Base-by-base conservation (phyloP, 2,329 filamentous ascomycete genomes). In the Pseudogymnoascus sp. region DNA sequence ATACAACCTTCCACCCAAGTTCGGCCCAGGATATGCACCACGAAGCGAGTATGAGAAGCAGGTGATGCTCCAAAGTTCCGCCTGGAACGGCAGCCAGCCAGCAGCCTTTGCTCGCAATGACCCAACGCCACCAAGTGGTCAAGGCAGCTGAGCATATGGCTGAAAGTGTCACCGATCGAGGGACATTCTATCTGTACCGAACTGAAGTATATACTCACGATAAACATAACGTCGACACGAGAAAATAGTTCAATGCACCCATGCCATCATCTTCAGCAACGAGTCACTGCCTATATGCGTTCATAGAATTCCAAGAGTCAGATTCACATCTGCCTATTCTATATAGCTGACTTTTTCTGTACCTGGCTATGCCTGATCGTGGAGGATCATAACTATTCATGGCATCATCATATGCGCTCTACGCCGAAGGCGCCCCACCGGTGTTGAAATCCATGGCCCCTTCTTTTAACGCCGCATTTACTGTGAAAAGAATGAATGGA, bases 361-460 rank as follows among this genome's bases (percentile, higher is more conserved):
- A 56, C 50, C 50, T 35, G 50, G 50, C 65, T 70, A 72, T 68
- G 64, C 65, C 35, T 70, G 71, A 74, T 74, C 72, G 72, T 73
- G 71, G 72, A 74, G 72, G 72, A 73, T 73, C 71, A 68, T 70
- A 59, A 64, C 66, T 62, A 33, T 63, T 64, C 44, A 62, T 62
- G 23, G 37, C 33, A 59, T 44, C 33, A 44, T 60, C 62, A 64
- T 63, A 62, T 33, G 29, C 42, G 59, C 40, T 62, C 37, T 63
- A 59, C 60, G 19, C 29, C 40, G 38, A 62, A 33, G 59, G 37
- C 66, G 66, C 70, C 68, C 69, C 68, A 64, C 78, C 76, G 80
- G 81, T 82, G 80, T 82, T 82, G 80, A 82, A 82, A 81, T 79
- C 77, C 75, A 72, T 79, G 78, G 79, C 78, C 79, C 70, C 70